Conservation (phyloP, 2,329 filamentous ascomycete species). For the Mollisiaceae sp. region DNA sequence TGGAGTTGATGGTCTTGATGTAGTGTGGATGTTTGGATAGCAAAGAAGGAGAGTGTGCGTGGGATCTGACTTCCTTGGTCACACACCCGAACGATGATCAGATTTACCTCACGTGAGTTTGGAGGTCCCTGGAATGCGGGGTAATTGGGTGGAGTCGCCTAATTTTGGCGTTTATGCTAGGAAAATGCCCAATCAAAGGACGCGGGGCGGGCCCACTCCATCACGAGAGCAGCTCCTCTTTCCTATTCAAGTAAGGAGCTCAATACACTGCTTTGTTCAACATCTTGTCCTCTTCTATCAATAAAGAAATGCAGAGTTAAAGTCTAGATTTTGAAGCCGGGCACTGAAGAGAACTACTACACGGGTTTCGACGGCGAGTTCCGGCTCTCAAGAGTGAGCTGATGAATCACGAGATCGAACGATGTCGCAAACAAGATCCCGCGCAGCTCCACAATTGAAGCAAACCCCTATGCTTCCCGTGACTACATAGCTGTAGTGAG, state of each 20-base stretch:
- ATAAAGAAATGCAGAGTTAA: not conserved
- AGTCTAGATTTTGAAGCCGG: not conserved
- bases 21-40: conserved; percentile 1
- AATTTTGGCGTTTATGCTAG: conserved; percentile 6
- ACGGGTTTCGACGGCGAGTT: not conserved
- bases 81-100: conserved; percentile 16
- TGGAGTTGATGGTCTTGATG: conserved; percentile 21
- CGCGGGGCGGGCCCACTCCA: not conserved
- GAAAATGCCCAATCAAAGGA: not conserved
- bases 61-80: conserved; percentile 12
- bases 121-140: conserved; percentile 24
- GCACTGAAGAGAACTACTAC: not conserved
- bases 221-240: not conserved
- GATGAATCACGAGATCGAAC: not conserved
- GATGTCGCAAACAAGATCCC: not conserved
- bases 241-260: conserved; percentile 2
- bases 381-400: not conserved
- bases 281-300: not conserved
- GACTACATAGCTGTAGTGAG: not conserved
- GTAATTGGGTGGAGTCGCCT: conserved; percentile 20
- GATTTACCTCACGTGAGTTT: conserved; percentile 26
- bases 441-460: conserved; percentile 4
- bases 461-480: not conserved
- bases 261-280: not conserved
- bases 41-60: conserved; percentile 13